Percentiles rank a stretch among this genome's conserved stretches.
These are phyloP conservation scores for Theobroma cacao DNA, from an alignment of 345 rosid genomes.

Conservation along the genomic window DNA sequence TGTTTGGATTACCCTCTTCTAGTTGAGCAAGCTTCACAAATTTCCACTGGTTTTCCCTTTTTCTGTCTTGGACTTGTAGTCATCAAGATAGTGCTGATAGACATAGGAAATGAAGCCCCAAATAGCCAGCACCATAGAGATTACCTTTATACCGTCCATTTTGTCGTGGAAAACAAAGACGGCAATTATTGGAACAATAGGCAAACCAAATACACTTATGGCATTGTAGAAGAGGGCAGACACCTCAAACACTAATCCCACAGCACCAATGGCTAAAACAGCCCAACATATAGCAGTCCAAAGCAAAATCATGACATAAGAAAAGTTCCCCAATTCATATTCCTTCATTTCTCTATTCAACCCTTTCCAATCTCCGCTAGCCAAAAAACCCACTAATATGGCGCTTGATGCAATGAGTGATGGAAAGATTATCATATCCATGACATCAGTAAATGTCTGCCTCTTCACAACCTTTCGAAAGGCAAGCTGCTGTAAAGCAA, in stretches of 20 bases:
- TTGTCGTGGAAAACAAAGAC: constrained; percentile 47
- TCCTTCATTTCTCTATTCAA: constrained; percentile 42
- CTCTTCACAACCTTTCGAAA: constrained; percentile 8
- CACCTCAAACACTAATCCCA: constrained; percentile 53
- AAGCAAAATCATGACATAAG: constrained; percentile 42
- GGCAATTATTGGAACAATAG: constrained; percentile 54
- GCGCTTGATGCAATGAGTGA: constrained; percentile 34
- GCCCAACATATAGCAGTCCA: constrained; percentile 48
- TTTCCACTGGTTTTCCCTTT: background rate
- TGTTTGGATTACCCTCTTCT: background rate
- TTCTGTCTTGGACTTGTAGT: background rate
- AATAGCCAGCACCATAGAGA: constrained; percentile 48
- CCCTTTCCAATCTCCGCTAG: constrained; percentile 53
- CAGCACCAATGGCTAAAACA: constrained; percentile 39
- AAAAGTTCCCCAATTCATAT: constrained; percentile 38
- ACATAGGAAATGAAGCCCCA: constrained; percentile 58
- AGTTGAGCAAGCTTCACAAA: background rate
- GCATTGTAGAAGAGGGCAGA: constrained; percentile 53
- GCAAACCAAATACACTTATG: constrained; percentile 46
- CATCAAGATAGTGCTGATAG: constrained; percentile 41
- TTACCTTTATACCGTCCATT: constrained; percentile 49
- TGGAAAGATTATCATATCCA: constrained; percentile 41
- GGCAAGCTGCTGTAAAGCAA: constrained; percentile 28
- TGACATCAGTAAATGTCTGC: constrained; percentile 28
- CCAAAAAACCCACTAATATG: constrained; percentile 45